Conservation (phyloP, 345 rosid genomes). For the Dipteronia sinensis region DNA sequence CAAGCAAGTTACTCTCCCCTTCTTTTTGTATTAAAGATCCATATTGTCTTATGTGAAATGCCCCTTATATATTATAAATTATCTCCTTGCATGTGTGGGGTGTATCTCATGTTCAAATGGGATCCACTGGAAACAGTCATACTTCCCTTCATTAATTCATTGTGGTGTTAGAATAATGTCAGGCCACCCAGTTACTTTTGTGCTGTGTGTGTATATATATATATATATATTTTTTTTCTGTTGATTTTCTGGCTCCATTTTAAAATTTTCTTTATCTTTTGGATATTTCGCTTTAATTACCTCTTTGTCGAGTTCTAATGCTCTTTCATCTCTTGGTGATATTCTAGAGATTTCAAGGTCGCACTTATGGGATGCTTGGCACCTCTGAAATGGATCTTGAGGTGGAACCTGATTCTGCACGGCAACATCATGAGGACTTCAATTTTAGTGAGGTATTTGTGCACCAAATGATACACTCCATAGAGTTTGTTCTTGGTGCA, state of each 20-base stretch:
- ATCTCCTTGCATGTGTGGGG: neutral
- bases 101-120: neutral
- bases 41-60: neutral
- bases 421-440: slow-evolving; percentile 79
- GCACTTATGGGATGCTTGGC: slow-evolving; percentile 79
- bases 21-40: neutral
- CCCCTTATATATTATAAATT: neutral
- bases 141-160: neutral
- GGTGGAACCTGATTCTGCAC: slow-evolving; percentile 75
- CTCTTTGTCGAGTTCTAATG: slow-evolving; percentile 5
- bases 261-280: neutral
- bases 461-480: slow-evolving; percentile 99
- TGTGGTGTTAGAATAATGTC: neutral
- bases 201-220: neutral
- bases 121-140: neutral
- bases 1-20: neutral
- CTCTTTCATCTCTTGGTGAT: neutral
- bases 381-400: slow-evolving; percentile 82
- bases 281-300: neutral
- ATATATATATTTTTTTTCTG: neutral
- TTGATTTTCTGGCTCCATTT: neutral
- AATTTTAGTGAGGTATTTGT: slow-evolving; percentile 97
- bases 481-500: slow-evolving; percentile 94
- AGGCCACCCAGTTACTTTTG: neutral
- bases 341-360: slow-evolving; percentile 91